Conservation (phyloP, 2,329 filamentous ascomycete species). For the Fusarium begoniae region DNA sequence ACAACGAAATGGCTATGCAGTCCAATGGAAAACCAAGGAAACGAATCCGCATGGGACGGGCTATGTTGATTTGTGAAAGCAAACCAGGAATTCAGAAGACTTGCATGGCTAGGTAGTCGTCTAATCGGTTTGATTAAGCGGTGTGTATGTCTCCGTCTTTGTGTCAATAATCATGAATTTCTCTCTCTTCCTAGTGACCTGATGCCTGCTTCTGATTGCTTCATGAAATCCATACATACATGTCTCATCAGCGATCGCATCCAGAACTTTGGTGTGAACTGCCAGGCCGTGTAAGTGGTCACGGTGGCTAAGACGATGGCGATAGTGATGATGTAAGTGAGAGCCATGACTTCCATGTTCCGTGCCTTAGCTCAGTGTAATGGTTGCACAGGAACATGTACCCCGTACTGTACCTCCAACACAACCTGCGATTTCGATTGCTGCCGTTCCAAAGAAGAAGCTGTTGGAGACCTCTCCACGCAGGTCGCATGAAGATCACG, state of each 20-base stretch:
- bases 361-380: conserved; percentile 25
- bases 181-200: background rate
- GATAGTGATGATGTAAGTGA: conserved; percentile 37
- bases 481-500: background rate
- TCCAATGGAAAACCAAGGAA: conserved; percentile 18
- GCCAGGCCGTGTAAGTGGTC: conserved; percentile 18
- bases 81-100: conserved; percentile 1
- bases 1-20: conserved; percentile 7
- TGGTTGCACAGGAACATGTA: conserved; percentile 33
- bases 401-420: conserved; percentile 13
- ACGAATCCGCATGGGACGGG: conserved; percentile 5
- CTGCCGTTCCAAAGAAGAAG: conserved; percentile 2
- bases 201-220: background rate
- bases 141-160: conserved; percentile 21
- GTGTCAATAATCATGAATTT: background rate
- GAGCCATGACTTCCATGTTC: conserved; percentile 31
- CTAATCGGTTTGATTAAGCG: background rate
- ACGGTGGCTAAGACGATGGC: conserved; percentile 25
- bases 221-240: conserved; percentile 10
- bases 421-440: conserved; percentile 1
- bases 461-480: background rate
- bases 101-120: background rate
- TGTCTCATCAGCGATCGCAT: conserved; percentile 4
- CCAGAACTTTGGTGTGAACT: conserved; percentile 8
- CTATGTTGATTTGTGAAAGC: conserved; percentile 10